phyloP scores from a whole-genome alignment of 768 basidiomycete species.

The Panaeolus cyanescens region DNA sequence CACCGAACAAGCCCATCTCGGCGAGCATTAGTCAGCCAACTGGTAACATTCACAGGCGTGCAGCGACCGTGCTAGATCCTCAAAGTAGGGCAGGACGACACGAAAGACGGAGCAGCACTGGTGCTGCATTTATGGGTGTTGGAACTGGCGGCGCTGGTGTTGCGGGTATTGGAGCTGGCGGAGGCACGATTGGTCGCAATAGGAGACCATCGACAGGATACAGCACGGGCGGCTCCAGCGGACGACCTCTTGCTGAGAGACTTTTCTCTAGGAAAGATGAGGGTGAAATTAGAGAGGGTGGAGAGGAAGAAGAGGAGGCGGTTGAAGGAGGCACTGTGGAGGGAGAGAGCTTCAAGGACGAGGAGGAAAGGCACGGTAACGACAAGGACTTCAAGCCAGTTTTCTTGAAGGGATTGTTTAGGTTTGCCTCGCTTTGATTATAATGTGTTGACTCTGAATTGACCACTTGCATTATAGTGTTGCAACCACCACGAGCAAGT shows the following conservation, averaged over 20 bases:
- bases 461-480: slow-evolving; percentile 55
- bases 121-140: slow-evolving; percentile 51
- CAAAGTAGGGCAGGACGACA: slow-evolving; percentile 63
- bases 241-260: slow-evolving; percentile 40
- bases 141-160: slow-evolving; percentile 13
- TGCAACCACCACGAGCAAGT: slow-evolving; percentile 91
- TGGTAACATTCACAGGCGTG: slow-evolving; percentile 65
- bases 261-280: slow-evolving; percentile 45
- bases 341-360: slow-evolving; percentile 50
- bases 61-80: slow-evolving; percentile 77
- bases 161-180: slow-evolving; percentile 17
- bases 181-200: slow-evolving; percentile 66
- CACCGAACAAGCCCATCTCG: slow-evolving; percentile 24
- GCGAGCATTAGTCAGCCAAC: slow-evolving; percentile 58
- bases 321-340: slow-evolving; percentile 30
- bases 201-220: slow-evolving; percentile 74
- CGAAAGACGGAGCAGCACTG: slow-evolving; percentile 77
- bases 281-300: slow-evolving; percentile 40
- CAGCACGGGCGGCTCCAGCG: slow-evolving; percentile 17
- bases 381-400: slow-evolving; percentile 91
- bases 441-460: slow-evolving; percentile 8
- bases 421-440: slow-evolving; percentile 44
- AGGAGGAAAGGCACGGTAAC: slow-evolving; percentile 47
- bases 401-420: slow-evolving; percentile 95
- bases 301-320: slow-evolving; percentile 35